Evolutionary conservation across 1,139 yeast species (phyloP), one percentile per base, ranked within the genome.

Genomic region (Casaregolazyma lundiana): DNA sequence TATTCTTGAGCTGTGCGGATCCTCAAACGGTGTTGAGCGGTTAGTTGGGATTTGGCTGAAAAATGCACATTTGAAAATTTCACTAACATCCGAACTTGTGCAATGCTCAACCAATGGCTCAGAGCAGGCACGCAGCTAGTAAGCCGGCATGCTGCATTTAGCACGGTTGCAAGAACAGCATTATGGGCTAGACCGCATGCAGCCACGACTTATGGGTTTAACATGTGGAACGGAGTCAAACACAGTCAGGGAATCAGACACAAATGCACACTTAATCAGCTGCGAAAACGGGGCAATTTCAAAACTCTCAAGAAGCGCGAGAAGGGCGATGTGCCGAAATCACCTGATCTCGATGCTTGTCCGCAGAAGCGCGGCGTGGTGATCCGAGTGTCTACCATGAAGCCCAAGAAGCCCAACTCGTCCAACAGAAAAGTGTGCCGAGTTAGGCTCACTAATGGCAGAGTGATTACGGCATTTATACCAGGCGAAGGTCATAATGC

Each of bases 401-500:
- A 92, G 67, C 98, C 98, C 41, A 92, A 92, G 73, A 94, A 94
- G 65, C 99, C 99, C 41, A 94, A 94, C 70, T 92, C 97, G 41
- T 97, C 99, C 15, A 92, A 89, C 69, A 79, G 99, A 70, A 94
- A 94, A 67, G 96, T 95, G 47, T 89, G 95, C 57, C 84, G 97
- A 72, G 98, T 94, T 22, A 78, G 96, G 67, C 75, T 94, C 52
- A 80, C 95, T 16, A 92, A 87, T 61, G 98, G 98, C 29, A 84
- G 82, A 56, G 83, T 86, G 44, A 78, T 92, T 16, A 83, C 95
- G 45, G 96, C 97, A 2, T 89, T 90, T 65, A 92, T 94, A 50
- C 97, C 97, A 9, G 99, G 99, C 48, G 97, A 92, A 64, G 98
- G 99, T 19, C 98, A 94, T 68, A 92, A 92, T 62, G 92, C 95